Conservation (phyloP, 805 yeast species). For the Cyberlindnera xishuangbannaensis region DNA sequence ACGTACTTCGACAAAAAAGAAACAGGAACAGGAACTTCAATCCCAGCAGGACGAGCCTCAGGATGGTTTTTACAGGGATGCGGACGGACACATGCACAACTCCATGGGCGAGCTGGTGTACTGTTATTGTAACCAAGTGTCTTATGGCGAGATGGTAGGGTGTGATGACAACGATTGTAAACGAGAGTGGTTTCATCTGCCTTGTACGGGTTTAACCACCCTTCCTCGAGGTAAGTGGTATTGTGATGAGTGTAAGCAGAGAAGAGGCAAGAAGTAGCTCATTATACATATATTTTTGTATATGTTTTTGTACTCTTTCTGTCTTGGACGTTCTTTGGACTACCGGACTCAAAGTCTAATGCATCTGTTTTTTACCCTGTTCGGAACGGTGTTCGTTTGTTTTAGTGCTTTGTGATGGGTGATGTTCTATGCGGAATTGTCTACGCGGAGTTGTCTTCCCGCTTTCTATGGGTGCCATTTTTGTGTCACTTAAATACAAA, state of each 20-base stretch:
- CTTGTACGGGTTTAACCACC: slow-evolving; percentile 81
- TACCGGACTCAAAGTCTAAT: too few species aligned
- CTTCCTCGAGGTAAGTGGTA: slow-evolving; percentile 86
- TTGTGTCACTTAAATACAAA: background rate
- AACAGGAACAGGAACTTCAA: slow-evolving; percentile 13
- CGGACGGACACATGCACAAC: slow-evolving; percentile 14
- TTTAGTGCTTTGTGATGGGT: too few species aligned
- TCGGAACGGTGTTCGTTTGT: too few species aligned
- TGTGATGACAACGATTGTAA: slow-evolving; percentile 93
- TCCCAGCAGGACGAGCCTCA: slow-evolving; percentile 6
- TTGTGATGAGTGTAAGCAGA: slow-evolving; percentile 56
- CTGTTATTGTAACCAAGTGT: slow-evolving; percentile 94
- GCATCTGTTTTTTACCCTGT: too few species aligned
- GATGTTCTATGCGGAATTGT: too few species aligned
- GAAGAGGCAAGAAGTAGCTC: slow-evolving; percentile 33
- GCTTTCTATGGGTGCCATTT: background rate
- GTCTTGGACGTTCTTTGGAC: too few species aligned
- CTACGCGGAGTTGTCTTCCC: too few species aligned
- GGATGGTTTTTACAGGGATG: slow-evolving; percentile 14
- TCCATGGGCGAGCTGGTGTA: slow-evolving; percentile 69
- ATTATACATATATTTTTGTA: background rate
- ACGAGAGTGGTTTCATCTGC: slow-evolving; percentile 93
- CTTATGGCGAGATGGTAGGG: slow-evolving; percentile 98
- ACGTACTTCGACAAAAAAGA: slow-evolving; percentile 14
- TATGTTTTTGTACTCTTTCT: background rate